Evolutionary conservation across 2,329 filamentous ascomycete species (phyloP).

Genomic region (Fusarium coffeatum): DNA sequence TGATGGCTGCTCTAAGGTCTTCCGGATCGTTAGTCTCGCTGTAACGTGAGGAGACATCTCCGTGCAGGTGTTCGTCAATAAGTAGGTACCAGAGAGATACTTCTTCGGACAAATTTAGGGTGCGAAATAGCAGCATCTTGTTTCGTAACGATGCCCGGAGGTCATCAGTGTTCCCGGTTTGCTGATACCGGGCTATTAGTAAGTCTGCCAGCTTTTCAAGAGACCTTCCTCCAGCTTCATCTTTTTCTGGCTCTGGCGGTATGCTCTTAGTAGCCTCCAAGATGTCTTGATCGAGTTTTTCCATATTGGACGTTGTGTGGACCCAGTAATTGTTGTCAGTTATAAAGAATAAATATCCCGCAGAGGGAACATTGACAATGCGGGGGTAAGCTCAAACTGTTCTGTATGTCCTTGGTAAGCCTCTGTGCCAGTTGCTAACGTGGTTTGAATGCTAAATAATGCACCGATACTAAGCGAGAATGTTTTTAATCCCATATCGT

Average conservation of each 20-base stretch:
- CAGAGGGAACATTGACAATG: background rate
- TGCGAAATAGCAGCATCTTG: background rate
- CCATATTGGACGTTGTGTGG: background rate
- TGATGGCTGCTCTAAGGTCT: background rate
- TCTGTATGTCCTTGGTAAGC: accelerated
- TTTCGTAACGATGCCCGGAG: background rate
- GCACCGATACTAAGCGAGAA: too few relatives aligned
- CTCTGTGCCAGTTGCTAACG: background rate
- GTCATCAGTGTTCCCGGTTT: background rate
- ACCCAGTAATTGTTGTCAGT: background rate
- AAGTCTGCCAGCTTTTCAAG: background rate
- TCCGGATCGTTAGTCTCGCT: background rate
- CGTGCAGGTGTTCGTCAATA: background rate
- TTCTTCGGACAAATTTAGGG: background rate
- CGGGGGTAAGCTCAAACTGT: accelerated
- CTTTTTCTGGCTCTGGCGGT: background rate
- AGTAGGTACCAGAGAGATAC: background rate
- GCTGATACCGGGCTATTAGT: background rate
- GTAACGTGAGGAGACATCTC: background rate
- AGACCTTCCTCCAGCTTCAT: background rate
- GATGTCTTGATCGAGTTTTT: background rate
- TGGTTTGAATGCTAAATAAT: background rate
- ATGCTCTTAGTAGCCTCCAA: background rate
- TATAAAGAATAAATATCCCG: background rate
- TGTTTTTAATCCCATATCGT: too few relatives aligned